These are phyloP conservation scores for Escovopsis sp. DNA, from an alignment of 2,329 filamentous ascomycete species.

Conservation along the genomic window DNA sequence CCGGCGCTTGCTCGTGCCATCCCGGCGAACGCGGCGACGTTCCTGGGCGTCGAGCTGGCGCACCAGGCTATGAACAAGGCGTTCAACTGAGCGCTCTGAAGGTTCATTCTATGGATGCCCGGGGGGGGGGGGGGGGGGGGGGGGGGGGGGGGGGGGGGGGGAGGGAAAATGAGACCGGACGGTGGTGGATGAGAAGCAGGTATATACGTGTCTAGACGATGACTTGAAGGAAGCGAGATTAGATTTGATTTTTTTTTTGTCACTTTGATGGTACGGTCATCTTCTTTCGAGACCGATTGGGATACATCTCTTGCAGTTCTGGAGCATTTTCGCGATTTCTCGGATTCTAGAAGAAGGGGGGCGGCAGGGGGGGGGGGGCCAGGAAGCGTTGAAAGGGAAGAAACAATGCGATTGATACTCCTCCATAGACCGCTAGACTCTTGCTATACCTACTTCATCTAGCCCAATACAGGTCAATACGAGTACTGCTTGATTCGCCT, in stretches of 20 bases:
- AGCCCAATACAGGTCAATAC: not conserved
- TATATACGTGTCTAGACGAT: not conserved
- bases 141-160: too few relatives aligned
- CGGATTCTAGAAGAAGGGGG: not conserved
- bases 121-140: too few relatives aligned
- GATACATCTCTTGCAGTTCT: not conserved
- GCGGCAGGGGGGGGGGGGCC: not conserved
- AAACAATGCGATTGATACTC: too few relatives aligned
- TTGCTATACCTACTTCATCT: too few relatives aligned
- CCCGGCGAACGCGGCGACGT: slow-evolving; percentile 92
- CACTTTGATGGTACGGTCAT: not conserved
- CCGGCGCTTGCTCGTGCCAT: slow-evolving; percentile 86
- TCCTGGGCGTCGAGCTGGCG: slow-evolving; percentile 71
- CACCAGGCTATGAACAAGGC: slow-evolving; percentile 70
- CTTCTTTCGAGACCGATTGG: not conserved
- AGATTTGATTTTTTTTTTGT: not conserved
- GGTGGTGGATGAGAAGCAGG: not conserved
- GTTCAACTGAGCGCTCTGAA: slow-evolving; percentile 42
- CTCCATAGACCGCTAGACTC: too few relatives aligned
- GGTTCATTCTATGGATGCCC: too few relatives aligned
- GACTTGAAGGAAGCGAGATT: not conserved
- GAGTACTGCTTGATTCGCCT: not conserved
- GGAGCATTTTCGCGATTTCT: too few relatives aligned
- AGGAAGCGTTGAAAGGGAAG: not conserved
- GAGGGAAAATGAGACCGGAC: too few relatives aligned